Evolutionary conservation across 305 asterid species (phyloP).

Genomic region (Stenogyne calaminthoides): DNA sequence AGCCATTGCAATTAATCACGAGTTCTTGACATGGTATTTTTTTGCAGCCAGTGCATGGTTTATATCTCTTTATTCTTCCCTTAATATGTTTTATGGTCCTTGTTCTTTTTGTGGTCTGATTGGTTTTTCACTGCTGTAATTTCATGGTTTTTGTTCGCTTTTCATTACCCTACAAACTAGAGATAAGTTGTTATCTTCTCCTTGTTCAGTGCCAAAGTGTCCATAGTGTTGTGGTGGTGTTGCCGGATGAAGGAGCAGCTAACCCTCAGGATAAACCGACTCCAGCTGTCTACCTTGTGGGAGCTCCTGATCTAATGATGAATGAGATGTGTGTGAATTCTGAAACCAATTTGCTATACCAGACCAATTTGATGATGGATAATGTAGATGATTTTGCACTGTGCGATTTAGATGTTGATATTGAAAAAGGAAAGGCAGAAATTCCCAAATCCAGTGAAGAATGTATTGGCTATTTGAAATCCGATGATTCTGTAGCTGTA

Average conservation of each 20-base stretch:
- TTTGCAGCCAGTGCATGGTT: not conserved
- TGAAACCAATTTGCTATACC: slow-evolving; percentile 38
- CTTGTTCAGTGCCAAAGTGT: slow-evolving; percentile 40
- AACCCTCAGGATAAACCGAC: slow-evolving; percentile 37
- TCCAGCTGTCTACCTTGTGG: slow-evolving; percentile 31
- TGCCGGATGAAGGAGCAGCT: slow-evolving; percentile 42
- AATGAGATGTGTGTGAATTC: slow-evolving; percentile 36
- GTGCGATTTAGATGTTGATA: slow-evolving; percentile 43
- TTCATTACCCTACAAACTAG: not conserved
- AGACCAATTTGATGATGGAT: slow-evolving; percentile 38
- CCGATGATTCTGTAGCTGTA: slow-evolving; percentile 56
- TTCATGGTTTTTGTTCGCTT: not conserved
- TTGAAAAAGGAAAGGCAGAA: slow-evolving; percentile 58
- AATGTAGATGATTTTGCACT: slow-evolving; percentile 29
- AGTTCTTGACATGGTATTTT: not conserved
- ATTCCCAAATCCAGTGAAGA: slow-evolving; percentile 38
- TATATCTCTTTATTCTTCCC: not conserved
- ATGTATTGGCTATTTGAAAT: slow-evolving; percentile 37
- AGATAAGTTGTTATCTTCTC: slow-evolving; percentile 1
- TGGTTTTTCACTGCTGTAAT: not conserved
- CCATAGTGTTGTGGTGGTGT: slow-evolving; percentile 32
- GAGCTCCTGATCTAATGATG: slow-evolving; percentile 37
- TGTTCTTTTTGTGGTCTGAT: not conserved
- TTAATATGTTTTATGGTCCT: not conserved
- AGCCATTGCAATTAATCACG: not conserved